Evolutionary conservation across 352 stramenopile genomes (phyloP), one percentile per base, ranked within the genome.

Genomic region (Pythium vanterpoolii): DNA sequence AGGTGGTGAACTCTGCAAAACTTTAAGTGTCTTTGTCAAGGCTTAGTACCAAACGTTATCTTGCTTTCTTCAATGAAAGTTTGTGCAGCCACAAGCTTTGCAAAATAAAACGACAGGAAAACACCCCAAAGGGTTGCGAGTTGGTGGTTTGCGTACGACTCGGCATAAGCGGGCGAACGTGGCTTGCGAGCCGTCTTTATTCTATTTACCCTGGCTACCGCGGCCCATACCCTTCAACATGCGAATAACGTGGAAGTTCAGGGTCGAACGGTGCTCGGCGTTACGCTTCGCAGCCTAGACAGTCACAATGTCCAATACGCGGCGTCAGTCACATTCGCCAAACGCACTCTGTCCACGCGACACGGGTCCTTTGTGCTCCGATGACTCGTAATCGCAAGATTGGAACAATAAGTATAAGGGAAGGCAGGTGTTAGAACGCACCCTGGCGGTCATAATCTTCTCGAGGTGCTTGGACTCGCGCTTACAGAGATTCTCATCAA

Each of bases 241-340:
- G 68, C 84, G 86, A 39, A 93, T 89, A 21, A 95, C 86, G 70
- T 93, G 80, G 65, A 92, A 93, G 72, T 93, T 93, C 40, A 95
- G 78, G 56, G 86, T 90, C 45, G 86, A 91, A 38, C 85, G 85
- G 67, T 93, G 83, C 59, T 80, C 83, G 0, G 79, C 77, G 11
- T 74, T 75, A 54, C 79, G 75, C 48, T 77, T 76, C 66, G 82
- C 71, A 33, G 76, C 71, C 77, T 88, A 63, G 33, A 47, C 18
- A 55, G 28, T 30, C 46, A 26, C 23, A 54, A 4, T 27, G 38
- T n/a, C 36, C 7, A 34, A 49, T 16, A 14, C 27, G 11, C 45
- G 18, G 3, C 40, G n/a, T 46, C 40, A 46, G 40, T 28, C 18
- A 46, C 26, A 24, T 38, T 49, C 11, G 10, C 9, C 24, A 31